Conservation (phyloP, 1,284 basidiomycete genomes). For the Melampsora occidentalis region DNA sequence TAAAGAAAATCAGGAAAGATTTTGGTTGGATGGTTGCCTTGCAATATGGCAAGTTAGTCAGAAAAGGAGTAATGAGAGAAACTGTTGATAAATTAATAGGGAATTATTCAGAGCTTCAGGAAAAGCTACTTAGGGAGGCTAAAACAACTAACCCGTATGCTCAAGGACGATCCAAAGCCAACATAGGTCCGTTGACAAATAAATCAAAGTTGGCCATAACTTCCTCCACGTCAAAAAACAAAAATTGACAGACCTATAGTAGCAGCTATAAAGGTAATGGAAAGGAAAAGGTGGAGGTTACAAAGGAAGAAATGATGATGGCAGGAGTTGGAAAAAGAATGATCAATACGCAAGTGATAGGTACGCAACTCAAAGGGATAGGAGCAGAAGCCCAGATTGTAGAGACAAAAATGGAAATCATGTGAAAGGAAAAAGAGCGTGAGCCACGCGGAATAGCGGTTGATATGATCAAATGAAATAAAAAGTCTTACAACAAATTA, state of each 20-base stretch:
- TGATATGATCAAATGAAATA: too few species aligned
- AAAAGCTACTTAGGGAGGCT: not conserved
- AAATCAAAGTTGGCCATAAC: not conserved
- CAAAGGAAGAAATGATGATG: not conserved
- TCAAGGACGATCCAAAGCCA: not conserved
- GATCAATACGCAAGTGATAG: not conserved
- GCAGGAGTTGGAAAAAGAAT: not conserved
- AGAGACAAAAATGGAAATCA: too few species aligned
- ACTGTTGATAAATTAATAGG: too few species aligned
- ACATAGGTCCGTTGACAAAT: not conserved
- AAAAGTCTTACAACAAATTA: too few species aligned
- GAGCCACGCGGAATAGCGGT: too few species aligned
- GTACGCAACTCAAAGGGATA: not conserved
- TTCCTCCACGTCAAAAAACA: not conserved
- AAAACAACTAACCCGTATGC: conserved; percentile 1
- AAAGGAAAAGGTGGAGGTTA: not conserved
- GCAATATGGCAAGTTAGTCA: too few species aligned
- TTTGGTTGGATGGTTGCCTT: too few species aligned
- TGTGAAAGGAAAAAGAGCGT: too few species aligned
- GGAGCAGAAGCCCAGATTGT: not conserved
- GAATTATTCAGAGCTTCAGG: too few species aligned
- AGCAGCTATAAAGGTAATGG: not conserved
- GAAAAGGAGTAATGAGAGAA: too few species aligned
- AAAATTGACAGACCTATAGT: not conserved
- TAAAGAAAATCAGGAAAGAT: too few species aligned